Evolutionary conservation across 306 rosid genomes (phyloP).

Genomic region (Vigna nakashimae): DNA sequence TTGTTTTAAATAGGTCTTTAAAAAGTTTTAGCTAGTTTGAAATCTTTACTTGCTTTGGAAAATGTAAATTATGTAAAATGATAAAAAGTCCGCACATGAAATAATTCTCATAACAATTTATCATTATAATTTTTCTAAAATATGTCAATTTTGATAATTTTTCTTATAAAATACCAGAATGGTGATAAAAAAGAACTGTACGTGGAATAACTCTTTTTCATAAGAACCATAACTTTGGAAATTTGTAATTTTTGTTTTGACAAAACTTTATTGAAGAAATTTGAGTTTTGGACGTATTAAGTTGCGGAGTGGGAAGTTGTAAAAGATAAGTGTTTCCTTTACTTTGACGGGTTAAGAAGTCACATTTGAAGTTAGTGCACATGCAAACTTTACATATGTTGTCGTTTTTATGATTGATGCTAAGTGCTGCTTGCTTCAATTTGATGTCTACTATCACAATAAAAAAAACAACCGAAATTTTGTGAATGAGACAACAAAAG

Average conservation of each 20-base stretch:
- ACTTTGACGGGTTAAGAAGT: not conserved
- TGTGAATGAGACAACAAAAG: not conserved
- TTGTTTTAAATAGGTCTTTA: too few species aligned
- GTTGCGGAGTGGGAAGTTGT: not conserved
- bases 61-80: too few species aligned
- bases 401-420: slow-evolving; percentile 15
- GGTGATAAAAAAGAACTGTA: too few species aligned
- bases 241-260: not conserved
- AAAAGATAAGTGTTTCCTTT: not conserved
- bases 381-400: slow-evolving; percentile 18
- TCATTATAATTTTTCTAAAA: too few species aligned
- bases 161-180: too few species aligned
- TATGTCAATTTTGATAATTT: too few species aligned
- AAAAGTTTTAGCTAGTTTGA: too few species aligned
- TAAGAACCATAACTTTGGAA: not conserved
- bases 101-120: too few species aligned
- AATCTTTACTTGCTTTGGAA: too few species aligned
- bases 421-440: not conserved
- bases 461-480: not conserved
- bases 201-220: too few species aligned
- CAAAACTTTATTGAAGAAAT: not conserved
- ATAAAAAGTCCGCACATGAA: too few species aligned
- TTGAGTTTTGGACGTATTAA: slow-evolving; percentile 9
- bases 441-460: not conserved
- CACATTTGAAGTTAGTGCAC: slow-evolving; percentile 30